These are phyloP conservation scores for Phaeomoniella chlamydospora DNA, from an alignment of 2,329 filamentous ascomycete genomes.

Conservation along the genomic window DNA sequence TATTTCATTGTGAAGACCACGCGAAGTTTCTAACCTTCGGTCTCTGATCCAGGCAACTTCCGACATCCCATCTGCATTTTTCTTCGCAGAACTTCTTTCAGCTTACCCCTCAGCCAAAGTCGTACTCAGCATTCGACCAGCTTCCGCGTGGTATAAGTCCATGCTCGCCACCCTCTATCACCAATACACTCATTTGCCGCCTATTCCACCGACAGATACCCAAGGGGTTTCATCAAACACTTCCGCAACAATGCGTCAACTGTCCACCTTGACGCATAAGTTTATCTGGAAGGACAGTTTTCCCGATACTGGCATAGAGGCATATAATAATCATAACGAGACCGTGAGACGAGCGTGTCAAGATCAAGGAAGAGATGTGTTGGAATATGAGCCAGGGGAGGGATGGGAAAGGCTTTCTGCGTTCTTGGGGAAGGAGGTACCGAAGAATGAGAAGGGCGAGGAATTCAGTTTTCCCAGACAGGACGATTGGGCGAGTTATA, in stretches of 20 bases:
- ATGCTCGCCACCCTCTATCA: conserved; percentile 1
- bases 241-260: background rate
- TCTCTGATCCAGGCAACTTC: background rate
- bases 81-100: conserved; percentile 3
- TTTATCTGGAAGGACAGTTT: conserved; percentile 2
- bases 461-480: background rate
- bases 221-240: background rate
- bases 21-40: too few relatives aligned
- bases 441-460: conserved; percentile 10
- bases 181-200: background rate
- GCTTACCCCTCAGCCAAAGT: conserved; percentile 4
- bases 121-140: conserved; percentile 1
- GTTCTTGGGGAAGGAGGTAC: conserved; percentile 24
- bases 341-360: conserved; percentile 1
- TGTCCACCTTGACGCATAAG: background rate
- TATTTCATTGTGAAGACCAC: too few relatives aligned
- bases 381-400: conserved; percentile 21
- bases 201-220: background rate
- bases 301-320: conserved; percentile 1
- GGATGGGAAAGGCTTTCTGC: conserved; percentile 32
- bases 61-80: conserved; percentile 2
- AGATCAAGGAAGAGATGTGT: conserved; percentile 6
- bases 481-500: background rate
- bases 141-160: background rate
- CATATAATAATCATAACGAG: conserved; percentile 3